Evolutionary conservation across 768 basidiomycete genomes (phyloP), one percentile per base, ranked within the genome.

Genomic region (Termitomyces sp.): DNA sequence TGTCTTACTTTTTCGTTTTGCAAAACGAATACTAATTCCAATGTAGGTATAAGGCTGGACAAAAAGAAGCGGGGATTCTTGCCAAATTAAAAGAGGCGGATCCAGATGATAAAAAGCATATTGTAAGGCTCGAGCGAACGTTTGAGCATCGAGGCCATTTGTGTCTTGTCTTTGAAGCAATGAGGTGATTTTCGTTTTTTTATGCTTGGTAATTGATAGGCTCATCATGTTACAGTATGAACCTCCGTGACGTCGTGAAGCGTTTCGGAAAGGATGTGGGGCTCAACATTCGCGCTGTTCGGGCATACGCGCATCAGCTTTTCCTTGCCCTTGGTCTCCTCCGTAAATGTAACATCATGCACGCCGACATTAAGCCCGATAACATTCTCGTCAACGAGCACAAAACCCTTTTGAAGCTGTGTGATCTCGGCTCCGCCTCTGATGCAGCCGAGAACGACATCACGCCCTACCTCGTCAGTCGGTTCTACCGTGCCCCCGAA

Each of bases 201-300:
- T 1, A 27, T 9, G 6, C 24, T 39, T 18, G 30, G 1, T n/a
- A 13, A 30, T 5, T 45, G 7, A 8, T 7, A 3, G 26, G 39
- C 62, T 67, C 7, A 59, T 22, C 37, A 45, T 40, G 53, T 39
- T 39, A 59, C 60, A 97, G 95, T 67, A 97, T 98, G 94, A 99
- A 99, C 68, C 82, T 99, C 22, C 91, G 96, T 57, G 97, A 98
- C 57, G 94, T 98, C 39, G 89, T 98, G 58, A 98, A 98, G 73
- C 88, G 95, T 20, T 98, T 98, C 71, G 97, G 97, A 45, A 98
- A 98, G 71, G 95, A 99, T 65, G 89, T 99, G 56, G 97, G 97
- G 16, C 76, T 99, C 24, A 97, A 98, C 67, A 89, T 98, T 66
- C 85, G 88, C 64, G 97, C 97, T 50, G 97, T 99, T n/a, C 86